Evolutionary conservation across 2,329 filamentous ascomycete species (phyloP).

Genomic region (Colletotrichum sp.): DNA sequence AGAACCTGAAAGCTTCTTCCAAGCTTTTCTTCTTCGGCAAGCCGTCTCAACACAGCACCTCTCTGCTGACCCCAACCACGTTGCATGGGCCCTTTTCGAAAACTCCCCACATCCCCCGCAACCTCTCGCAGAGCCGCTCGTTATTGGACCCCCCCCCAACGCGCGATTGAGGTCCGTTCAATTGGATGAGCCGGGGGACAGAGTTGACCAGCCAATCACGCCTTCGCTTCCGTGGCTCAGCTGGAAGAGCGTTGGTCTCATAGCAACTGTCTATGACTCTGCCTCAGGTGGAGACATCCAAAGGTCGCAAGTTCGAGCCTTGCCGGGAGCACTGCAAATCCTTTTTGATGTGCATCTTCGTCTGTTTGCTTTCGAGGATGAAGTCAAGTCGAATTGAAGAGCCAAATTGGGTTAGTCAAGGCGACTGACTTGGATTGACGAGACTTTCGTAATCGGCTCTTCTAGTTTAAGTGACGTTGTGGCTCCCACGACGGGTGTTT

Average conservation of each 20-base stretch:
- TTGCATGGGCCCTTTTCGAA: neutral
- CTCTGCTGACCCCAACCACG: neutral
- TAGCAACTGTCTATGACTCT: neutral
- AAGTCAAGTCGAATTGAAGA: neutral
- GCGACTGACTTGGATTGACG: rapidly evolving
- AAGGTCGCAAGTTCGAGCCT: constrained; percentile 16
- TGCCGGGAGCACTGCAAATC: neutral
- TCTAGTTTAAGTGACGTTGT: too few relatives aligned
- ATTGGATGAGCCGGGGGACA: neutral
- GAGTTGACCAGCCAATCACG: neutral
- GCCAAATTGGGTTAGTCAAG: neutral
- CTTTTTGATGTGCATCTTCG: neutral
- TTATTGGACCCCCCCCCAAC: neutral
- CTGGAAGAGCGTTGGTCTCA: constrained; percentile 14
- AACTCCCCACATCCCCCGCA: neutral
- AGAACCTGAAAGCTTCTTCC: neutral
- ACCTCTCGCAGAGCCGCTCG: neutral
- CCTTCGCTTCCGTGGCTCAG: neutral
- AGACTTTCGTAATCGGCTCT: neutral
- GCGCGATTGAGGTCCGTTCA: neutral
- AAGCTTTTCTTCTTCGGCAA: neutral
- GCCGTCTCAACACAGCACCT: neutral
- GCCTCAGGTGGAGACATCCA: neutral
- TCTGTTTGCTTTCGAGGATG: neutral
- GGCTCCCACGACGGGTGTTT: too few relatives aligned